These are phyloP conservation scores for Andrographis paniculata DNA, from an alignment of 305 asterid species.

Conservation along the genomic window DNA sequence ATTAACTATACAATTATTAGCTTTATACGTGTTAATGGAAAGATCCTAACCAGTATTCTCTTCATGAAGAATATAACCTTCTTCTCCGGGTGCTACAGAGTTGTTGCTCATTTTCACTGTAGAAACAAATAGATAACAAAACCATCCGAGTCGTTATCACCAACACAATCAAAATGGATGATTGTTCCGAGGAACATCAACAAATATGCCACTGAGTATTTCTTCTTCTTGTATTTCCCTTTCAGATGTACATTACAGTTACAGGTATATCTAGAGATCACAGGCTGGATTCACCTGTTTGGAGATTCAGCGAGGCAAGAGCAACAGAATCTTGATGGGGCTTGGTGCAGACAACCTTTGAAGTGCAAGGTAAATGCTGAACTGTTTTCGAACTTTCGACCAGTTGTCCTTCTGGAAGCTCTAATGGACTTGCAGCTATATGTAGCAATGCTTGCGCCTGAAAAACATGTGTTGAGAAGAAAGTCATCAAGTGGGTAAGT, in stretches of 20 bases:
- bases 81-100: conserved; percentile 43
- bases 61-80: conserved; percentile 34
- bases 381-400: conserved; percentile 29
- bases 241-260: too few species aligned
- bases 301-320: conserved; percentile 40
- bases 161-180: too few species aligned
- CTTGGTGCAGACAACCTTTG: conserved; percentile 35
- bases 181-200: too few species aligned
- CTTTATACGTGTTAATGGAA: background rate
- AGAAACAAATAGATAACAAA: background rate
- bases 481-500: too few species aligned
- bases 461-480: conserved; percentile 7
- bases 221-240: too few species aligned
- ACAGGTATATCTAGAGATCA: too few species aligned
- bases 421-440: conserved; percentile 67
- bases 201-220: too few species aligned
- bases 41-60: conserved; percentile 44
- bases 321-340: conserved; percentile 40
- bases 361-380: conserved; percentile 33
- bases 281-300: conserved; percentile 76
- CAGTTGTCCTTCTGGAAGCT: conserved; percentile 46
- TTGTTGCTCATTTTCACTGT: conserved; percentile 45
- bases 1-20: too few species aligned
- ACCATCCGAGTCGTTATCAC: conserved; percentile 21
- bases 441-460: conserved; percentile 73